Conservation (phyloP, 2,329 filamentous ascomycete genomes). For the Talaromyces verruculosus region DNA sequence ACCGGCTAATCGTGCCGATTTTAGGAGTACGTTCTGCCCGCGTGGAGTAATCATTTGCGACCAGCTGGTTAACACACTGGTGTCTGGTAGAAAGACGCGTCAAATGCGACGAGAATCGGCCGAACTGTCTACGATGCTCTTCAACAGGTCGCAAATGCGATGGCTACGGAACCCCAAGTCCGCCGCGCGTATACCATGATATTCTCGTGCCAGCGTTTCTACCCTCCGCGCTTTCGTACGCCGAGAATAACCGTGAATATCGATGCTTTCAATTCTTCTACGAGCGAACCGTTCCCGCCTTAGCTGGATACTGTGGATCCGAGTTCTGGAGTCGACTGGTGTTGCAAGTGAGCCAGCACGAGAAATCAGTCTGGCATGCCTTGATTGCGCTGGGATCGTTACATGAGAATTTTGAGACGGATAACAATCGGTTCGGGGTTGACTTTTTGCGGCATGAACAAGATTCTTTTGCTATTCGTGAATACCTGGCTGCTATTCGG, state of each 20-base stretch:
- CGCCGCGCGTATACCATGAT: constrained; percentile 14
- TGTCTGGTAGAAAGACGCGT: constrained; percentile 28
- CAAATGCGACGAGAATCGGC: constrained; percentile 37
- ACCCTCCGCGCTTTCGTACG: background rate
- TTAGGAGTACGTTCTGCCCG: constrained; percentile 4
- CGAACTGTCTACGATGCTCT: constrained; percentile 31
- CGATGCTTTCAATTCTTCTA: constrained; percentile 36
- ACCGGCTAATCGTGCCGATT: background rate
- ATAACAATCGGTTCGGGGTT: background rate
- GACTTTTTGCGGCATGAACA: background rate
- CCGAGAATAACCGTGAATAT: constrained; percentile 26
- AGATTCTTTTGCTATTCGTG: constrained; percentile 13
- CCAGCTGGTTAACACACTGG: background rate
- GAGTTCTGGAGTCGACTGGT: constrained; percentile 31
- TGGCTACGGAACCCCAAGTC: constrained; percentile 26
- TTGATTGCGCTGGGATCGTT: constrained; percentile 32
- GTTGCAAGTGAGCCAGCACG: constrained; percentile 29
- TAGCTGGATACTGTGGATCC: constrained; percentile 29
- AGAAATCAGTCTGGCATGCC: constrained; percentile 30
- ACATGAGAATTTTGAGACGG: constrained; percentile 28
- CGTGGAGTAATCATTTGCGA: background rate
- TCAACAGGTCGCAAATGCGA: constrained; percentile 36
- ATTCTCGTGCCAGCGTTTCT: background rate
- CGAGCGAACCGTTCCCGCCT: constrained; percentile 29
- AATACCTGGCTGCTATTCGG: constrained; percentile 14